Percentiles rank a stretch among this genome's conserved stretches.
phyloP scores from a whole-genome alignment of 202 grass and related monocot genomes.

The Schoenoplectus triqueter region DNA sequence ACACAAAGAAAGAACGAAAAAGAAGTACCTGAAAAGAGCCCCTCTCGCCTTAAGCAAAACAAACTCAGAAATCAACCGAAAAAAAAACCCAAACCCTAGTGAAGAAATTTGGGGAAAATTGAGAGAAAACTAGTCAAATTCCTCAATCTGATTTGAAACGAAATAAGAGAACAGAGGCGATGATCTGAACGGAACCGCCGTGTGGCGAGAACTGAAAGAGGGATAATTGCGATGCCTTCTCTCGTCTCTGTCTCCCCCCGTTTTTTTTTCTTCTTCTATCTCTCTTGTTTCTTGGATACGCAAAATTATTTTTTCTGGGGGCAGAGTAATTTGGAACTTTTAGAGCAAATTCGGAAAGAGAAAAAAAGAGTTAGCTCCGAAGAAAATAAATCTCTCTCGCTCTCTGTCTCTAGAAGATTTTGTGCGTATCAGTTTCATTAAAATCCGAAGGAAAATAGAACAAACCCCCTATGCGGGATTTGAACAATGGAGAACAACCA shows the following conservation, averaged over 20 bases:
- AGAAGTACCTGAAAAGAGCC: background rate
- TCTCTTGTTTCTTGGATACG: slow-evolving; percentile 5
- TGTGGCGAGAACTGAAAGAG: slow-evolving; percentile 29
- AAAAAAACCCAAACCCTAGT: slow-evolving; percentile 28
- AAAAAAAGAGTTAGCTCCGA: slow-evolving; percentile 1
- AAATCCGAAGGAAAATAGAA: slow-evolving; percentile 11
- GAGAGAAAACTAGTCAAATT: background rate
- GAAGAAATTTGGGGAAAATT: background rate
- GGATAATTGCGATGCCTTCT: slow-evolving; percentile 31
- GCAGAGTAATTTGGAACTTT: slow-evolving; percentile 15
- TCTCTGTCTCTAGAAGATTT: background rate
- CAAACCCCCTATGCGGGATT: background rate
- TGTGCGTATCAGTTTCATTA: slow-evolving; percentile 19
- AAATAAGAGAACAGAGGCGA: slow-evolving; percentile 2
- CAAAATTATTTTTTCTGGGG: slow-evolving; percentile 1
- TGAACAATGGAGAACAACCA: slow-evolving; percentile 30
- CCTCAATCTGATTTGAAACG: slow-evolving; percentile 19
- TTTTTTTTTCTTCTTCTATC: background rate
- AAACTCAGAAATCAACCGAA: slow-evolving; percentile 16
- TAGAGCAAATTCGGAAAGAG: slow-evolving; percentile 7
- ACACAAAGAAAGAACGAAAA: slow-evolving; percentile 15
- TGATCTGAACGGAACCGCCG: slow-evolving; percentile 13
- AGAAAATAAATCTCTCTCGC: background rate
- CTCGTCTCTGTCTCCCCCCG: background rate
- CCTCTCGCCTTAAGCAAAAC: background rate